phyloP scores from a whole-genome alignment of 2,329 filamentous ascomycete genomes.

The Penicillium digitatum region DNA sequence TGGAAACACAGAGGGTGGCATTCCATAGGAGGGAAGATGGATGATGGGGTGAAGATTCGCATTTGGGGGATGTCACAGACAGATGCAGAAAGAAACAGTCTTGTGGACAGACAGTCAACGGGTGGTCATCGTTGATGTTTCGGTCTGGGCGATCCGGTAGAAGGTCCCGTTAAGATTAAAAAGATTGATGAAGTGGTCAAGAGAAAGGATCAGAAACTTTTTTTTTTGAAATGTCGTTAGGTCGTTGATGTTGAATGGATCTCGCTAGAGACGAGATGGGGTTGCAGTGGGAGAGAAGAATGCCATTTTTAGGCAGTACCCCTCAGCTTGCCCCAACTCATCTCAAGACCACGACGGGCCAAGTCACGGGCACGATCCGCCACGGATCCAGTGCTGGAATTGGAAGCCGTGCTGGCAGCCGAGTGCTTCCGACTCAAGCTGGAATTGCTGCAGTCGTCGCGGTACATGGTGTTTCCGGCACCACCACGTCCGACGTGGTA shows the following conservation, averaged over 20 bases:
- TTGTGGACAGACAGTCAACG: not conserved
- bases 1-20: not conserved
- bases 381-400: slow-evolving; percentile 36
- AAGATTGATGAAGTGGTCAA: not conserved
- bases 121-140: not conserved
- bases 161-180: slow-evolving; percentile 2
- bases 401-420: slow-evolving; percentile 34
- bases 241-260: slow-evolving; percentile 12
- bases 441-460: slow-evolving; percentile 25
- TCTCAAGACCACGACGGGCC: slow-evolving; percentile 37
- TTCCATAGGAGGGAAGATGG: not conserved
- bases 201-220: slow-evolving; percentile 19
- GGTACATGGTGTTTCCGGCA: slow-evolving; percentile 51
- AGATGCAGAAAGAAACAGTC: slow-evolving; percentile 4
- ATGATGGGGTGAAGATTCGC: not conserved
- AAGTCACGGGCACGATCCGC: slow-evolving; percentile 35
- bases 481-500: slow-evolving; percentile 63
- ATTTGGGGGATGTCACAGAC: not conserved
- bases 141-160: not conserved
- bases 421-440: slow-evolving; percentile 38
- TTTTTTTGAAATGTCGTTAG: slow-evolving; percentile 15
- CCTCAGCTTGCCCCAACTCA: slow-evolving; percentile 41
- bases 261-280: not conserved
- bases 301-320: slow-evolving; percentile 31
- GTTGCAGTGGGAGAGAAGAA: not conserved